These are phyloP conservation scores for Nakaseomyces bracarensis DNA, from an alignment of 1,139 yeast genomes.

Conservation along the genomic window DNA sequence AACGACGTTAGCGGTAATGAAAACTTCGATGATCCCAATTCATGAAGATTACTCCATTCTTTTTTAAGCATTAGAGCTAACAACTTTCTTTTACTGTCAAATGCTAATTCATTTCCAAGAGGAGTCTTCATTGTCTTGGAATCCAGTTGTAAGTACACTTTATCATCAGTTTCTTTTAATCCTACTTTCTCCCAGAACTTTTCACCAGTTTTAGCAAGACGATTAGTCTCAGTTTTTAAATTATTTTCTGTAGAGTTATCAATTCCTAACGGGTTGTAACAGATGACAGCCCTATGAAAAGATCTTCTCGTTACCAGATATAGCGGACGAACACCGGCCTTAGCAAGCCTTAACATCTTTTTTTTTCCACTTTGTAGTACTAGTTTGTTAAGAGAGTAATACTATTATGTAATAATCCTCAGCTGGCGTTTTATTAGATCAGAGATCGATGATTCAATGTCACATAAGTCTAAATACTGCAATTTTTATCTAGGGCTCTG, in stretches of 20 bases:
- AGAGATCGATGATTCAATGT: too few relatives aligned
- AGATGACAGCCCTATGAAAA: not conserved
- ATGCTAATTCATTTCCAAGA: conserved; percentile 56
- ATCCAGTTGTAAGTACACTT: conserved; percentile 58
- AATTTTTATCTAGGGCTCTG: too few relatives aligned
- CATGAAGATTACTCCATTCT: conserved; percentile 79
- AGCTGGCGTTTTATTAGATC: too few relatives aligned
- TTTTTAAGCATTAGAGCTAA: conserved; percentile 72
- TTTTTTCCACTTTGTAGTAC: too few relatives aligned
- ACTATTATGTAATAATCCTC: too few relatives aligned
- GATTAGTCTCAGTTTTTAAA: conserved; percentile 54
- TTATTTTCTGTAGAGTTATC: conserved; percentile 47
- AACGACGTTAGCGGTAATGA: conserved; percentile 81
- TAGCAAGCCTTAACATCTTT: too few relatives aligned
- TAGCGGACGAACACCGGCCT: too few relatives aligned
- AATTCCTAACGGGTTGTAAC: conserved; percentile 24
- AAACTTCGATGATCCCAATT: conserved; percentile 66
- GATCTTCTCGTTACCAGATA: not conserved
- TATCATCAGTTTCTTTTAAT: conserved; percentile 33
- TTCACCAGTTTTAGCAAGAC: conserved; percentile 59
- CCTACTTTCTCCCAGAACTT: conserved; percentile 83
- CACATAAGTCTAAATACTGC: too few relatives aligned
- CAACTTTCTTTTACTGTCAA: conserved; percentile 53
- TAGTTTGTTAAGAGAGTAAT: too few relatives aligned
- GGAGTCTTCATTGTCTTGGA: conserved; percentile 78